Evolutionary conservation across 164 flowering plant genomes (phyloP), one percentile per base, ranked within the genome.

Genomic region (Liriodendron chinense): DNA sequence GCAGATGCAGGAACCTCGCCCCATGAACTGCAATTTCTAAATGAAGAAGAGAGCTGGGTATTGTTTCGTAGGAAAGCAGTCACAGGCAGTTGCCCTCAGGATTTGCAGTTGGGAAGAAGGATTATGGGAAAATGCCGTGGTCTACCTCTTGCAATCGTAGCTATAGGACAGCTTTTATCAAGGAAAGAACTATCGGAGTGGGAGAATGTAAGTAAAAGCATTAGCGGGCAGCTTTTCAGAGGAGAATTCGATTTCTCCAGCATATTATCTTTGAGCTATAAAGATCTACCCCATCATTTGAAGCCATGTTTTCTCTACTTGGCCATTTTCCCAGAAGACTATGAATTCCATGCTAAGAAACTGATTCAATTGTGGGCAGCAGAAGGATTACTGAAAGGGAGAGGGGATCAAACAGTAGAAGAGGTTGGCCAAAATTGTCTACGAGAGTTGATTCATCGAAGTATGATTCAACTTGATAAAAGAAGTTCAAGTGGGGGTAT

Each of bases 221-320:
- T 69, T 9, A 0, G 0, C 0, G 0, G 0, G 1, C 22, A 74
- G 1, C 9, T 24, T 8, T 48, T n/a, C 22, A 18, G 61, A 47
- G 69, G 47, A 2, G 34, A 47, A 70, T 20, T 1, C 20, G 0
- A 13, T 2, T 0, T 53, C 59, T 13, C 59, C 18, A 0, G 12
- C 21, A 68, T 69, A 25, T 62, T 73, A n/a, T 26, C 73, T 68
- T 62, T 78, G 48, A 61, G 76, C 20, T 78, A 69, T 53, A 13
- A 59, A 16, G 64, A 78, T 73, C 47, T 78, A 24, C 80, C 80
- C 28, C 69, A 47, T 28, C 20, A 61, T 56, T 20, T 57, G 53
- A 73, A 73, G 23, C 73, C 72, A 16, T 78, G 72, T 9, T 78
- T 73, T 12, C 73, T 78, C 0, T 68, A 73, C 59, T 12, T 78